Base-by-base conservation (phyloP, 2,329 filamentous ascomycete species). In the Cephalotrichum gorgonifer region DNA sequence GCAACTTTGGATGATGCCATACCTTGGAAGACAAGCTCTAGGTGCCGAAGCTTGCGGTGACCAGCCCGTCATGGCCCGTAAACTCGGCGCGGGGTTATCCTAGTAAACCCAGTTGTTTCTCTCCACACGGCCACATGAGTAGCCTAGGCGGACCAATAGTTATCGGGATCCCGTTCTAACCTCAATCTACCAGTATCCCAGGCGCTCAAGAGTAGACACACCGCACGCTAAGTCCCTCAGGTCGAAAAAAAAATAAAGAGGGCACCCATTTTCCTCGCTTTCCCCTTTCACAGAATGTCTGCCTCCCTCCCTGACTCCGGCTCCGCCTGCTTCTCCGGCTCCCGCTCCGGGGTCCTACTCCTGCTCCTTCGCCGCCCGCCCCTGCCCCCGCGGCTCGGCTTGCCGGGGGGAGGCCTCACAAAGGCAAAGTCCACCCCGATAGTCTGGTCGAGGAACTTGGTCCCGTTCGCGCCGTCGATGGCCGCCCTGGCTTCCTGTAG, bases 341-440 rank as follows among this genome's bases (percentile, higher is more conserved):
- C 41, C 22, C 23, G 14, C 41, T 49, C 47, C 22, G 47, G 47
- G 7, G 47, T 76, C 41, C 71, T 63, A 56, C 73, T 76, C 20
- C 68, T 64, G 48, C 69, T 72, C 43, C 75, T 67, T 54, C 71
- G 74, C 49, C 75, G 59, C 14, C 67, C 66, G 3, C 64, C 63
- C 28, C 68, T 63, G 20, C 65, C 67, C 9, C 62, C 61, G 2
- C 64, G 60, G 1, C 64, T 66, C 3, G 62, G 64, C 45, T 68
- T 66, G 9, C 49, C 46, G 17, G 83, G 85, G 15, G 86, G 86
- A 50, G 87, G 87, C 44, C 87, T 73, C 51, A 93, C 87, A 62
- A 93, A 93, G 1, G 86, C 88, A 66, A 89, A 93, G 68, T 93
- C 87, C 52, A 91, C 86, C 51, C 77, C 71, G 54, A 93, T 76